Base-by-base conservation (phyloP, 345 rosid genomes). In the Geranium rotundifolium region DNA sequence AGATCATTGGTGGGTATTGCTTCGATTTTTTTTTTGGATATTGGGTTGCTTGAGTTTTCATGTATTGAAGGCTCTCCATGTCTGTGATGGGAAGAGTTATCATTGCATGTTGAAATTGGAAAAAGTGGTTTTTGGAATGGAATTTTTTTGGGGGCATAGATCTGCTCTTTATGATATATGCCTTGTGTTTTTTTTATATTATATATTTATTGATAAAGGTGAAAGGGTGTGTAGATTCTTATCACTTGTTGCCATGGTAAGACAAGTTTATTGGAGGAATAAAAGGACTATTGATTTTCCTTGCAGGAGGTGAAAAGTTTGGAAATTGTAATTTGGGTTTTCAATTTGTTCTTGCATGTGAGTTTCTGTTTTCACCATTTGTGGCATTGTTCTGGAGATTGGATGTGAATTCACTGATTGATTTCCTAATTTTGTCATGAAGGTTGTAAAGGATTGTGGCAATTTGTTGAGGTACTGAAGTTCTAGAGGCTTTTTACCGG, bases 381-480 rank as follows among this genome's bases (percentile, higher is more conserved):
- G 16, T 46, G 8, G 52, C 52, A 46, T 46, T 7, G 52, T 46
- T 46, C 52, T 9, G 52, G 52, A 12, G 14, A 46, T 46, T 46
- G 52, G 52, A 46, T 10, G 52, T 46, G 52, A 46, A 46, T 9
- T 46, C 15, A 9, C 52, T 46, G 52, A 46, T 46, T 46, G 52
- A 14, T 46, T 46, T 46, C 52, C 52, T 46, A 14, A 0, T 46
- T 46, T 2, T 46, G 52, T 46, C 16, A 9, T 46, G 16, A 46
- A 46, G 52, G 52, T 63, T 67, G 34, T 29, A 59, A 37, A 60
- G 46, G 5, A 15, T 63, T 54, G 65, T 67, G 41, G 20, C 19
- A 55, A 52, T 52, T 52, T 52, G 56, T 17, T 52, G 46, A n/a
- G 20, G n/a, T 4, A 55, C 17, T 55, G 19, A 17, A n/a, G 57